Percentiles rank a stretch among this genome's conserved stretches.
Conservation (phyloP, 225 moss, liverwort and hornwort genomes). For the Asterella californica region DNA sequence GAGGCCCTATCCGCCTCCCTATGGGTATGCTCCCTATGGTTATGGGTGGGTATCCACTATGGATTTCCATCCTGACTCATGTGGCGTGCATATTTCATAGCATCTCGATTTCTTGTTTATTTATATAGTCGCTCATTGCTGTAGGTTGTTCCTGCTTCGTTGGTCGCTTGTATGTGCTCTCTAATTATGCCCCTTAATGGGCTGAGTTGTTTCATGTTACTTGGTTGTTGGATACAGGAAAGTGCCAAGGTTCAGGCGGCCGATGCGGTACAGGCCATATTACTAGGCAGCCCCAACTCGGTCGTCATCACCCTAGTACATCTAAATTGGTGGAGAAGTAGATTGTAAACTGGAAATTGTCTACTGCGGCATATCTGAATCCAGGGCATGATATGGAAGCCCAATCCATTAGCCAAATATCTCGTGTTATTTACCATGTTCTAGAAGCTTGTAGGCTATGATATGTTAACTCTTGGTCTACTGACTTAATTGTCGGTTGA, state of each 20-base stretch:
- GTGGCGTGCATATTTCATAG: slow-evolving; percentile 76
- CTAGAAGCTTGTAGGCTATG: slow-evolving; percentile 25
- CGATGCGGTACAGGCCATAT: slow-evolving; percentile 90
- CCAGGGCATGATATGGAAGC: slow-evolving; percentile 37
- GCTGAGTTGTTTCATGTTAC: slow-evolving; percentile 15
- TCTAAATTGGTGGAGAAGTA: slow-evolving; percentile 39
- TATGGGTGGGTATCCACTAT: slow-evolving; percentile 61
- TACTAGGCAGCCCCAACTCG: slow-evolving; percentile 50
- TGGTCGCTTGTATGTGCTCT: neutral
- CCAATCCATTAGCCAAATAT: slow-evolving; percentile 30
- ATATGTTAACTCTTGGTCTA: slow-evolving; percentile 21
- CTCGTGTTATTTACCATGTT: slow-evolving; percentile 32
- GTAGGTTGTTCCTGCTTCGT: neutral
- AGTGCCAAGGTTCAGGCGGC: slow-evolving; percentile 85
- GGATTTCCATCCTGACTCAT: slow-evolving; percentile 80
- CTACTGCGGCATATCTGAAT: slow-evolving; percentile 38
- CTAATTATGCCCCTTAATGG: slow-evolving; percentile 9
- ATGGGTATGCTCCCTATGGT: slow-evolving; percentile 82
- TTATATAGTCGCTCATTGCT: slow-evolving; percentile 29
- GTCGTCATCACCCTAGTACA: slow-evolving; percentile 15
- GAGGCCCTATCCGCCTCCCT: slow-evolving; percentile 90
- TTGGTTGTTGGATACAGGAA: slow-evolving; percentile 56
- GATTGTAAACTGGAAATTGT: slow-evolving; percentile 41
- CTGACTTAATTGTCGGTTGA: slow-evolving; percentile 23
- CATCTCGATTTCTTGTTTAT: slow-evolving; percentile 55